Evolutionary conservation across 2,329 filamentous ascomycete genomes (phyloP).

Genomic region (Neurospora sp.): DNA sequence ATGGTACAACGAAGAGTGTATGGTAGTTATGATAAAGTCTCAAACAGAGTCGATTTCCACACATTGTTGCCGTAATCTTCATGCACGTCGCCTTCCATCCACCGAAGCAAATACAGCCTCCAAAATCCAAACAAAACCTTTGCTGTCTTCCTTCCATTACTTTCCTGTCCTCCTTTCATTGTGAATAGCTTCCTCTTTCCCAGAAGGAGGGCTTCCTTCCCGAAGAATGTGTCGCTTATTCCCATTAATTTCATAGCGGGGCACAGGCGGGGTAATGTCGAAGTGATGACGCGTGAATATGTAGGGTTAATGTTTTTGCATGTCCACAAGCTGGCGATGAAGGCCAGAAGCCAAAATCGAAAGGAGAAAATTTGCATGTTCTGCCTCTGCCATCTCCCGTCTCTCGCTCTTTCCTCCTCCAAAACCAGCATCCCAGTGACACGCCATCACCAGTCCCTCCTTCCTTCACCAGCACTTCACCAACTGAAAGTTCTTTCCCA

Average conservation of each 20-base stretch:
- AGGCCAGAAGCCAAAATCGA: neutral
- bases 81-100: neutral
- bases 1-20: neutral
- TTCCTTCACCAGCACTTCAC: neutral
- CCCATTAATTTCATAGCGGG: too few species aligned
- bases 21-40: neutral
- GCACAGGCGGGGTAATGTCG: too few species aligned
- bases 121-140: neutral
- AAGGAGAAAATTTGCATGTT: neutral
- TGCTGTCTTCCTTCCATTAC: too few species aligned
- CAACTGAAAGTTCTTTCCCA: neutral
- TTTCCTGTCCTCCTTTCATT: too few species aligned
- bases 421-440: neutral
- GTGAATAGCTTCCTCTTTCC: too few species aligned
- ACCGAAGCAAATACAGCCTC: neutral
- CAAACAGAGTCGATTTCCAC: neutral
- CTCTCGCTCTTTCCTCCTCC: neutral
- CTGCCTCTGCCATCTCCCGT: neutral
- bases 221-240: too few species aligned
- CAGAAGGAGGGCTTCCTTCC: too few species aligned
- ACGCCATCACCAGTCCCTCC: neutral
- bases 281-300: neutral
- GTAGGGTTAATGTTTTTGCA: neutral
- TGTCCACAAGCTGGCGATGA: neutral
- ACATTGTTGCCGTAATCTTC: neutral